phyloP scores from a whole-genome alignment of 805 yeast genomes.

The Saccharomycopsis fermentans region DNA sequence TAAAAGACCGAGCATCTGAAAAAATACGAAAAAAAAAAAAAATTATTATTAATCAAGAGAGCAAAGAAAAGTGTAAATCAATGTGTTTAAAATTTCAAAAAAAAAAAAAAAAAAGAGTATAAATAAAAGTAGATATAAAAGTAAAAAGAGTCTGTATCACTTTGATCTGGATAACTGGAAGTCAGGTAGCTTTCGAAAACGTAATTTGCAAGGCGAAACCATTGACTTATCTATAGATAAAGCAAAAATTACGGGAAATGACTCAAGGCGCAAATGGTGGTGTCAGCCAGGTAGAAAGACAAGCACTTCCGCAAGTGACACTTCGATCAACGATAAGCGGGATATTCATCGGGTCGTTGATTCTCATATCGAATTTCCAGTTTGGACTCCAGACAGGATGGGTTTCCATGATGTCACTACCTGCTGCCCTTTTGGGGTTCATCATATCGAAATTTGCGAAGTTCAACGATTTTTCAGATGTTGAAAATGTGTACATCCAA shows the following conservation, averaged over 20 bases:
- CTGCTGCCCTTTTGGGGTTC: slow-evolving; percentile 82
- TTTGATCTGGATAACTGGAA: too few species aligned
- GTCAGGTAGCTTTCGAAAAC: too few species aligned
- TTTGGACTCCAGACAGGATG: slow-evolving; percentile 97
- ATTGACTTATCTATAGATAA: too few species aligned
- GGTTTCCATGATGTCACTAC: slow-evolving; percentile 98
- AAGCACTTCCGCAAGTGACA: slow-evolving; percentile 56
- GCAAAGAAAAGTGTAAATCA: not conserved
- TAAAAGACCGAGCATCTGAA: not conserved
- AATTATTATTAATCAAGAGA: not conserved
- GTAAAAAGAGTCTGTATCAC: too few species aligned
- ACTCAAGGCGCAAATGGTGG: not conserved
- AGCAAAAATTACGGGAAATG: not conserved
- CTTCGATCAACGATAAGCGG: slow-evolving; percentile 68
- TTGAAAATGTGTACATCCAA: slow-evolving; percentile 88
- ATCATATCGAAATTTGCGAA: slow-evolving; percentile 58
- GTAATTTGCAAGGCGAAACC: too few species aligned
- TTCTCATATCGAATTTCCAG: slow-evolving; percentile 83
- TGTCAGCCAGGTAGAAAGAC: slow-evolving; percentile 29
- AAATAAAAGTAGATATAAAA: not conserved
- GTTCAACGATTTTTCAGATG: slow-evolving; percentile 50
- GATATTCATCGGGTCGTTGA: slow-evolving; percentile 73
- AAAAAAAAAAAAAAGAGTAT: not conserved
- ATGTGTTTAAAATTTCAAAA: not conserved
- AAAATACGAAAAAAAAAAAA: not conserved